Evolutionary conservation across 129 eudicot species (phyloP).

Genomic region (Cynara cardunculus): DNA sequence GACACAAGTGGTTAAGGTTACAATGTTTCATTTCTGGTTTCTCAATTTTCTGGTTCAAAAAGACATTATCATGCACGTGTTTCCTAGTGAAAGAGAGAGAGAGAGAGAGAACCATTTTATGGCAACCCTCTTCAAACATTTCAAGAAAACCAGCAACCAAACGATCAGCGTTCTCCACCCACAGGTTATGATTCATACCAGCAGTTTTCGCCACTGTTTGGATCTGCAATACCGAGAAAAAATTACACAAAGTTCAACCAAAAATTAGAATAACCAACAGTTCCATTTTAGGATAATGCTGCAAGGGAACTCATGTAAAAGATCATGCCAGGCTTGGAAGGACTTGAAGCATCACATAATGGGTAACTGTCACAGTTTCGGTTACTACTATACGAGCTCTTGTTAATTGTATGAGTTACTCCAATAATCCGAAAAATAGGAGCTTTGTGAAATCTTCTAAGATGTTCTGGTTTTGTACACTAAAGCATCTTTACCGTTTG

Average conservation of each 20-base stretch:
- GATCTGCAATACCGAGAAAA: slow-evolving; percentile 42
- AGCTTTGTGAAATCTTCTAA: not conserved
- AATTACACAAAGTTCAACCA: not conserved
- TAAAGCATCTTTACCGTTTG: not conserved
- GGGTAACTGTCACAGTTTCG: not conserved
- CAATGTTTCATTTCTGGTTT: not conserved
- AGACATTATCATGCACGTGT: not conserved
- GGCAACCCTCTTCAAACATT: slow-evolving; percentile 98
- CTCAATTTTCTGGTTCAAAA: not conserved
- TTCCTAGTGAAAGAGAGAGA: not conserved
- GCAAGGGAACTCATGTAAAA: too few species aligned
- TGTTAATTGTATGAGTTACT: not conserved
- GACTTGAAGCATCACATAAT: not conserved
- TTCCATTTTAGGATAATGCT: not conserved
- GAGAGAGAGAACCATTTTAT: slow-evolving; percentile 64
- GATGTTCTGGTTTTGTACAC: too few species aligned
- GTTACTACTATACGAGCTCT: not conserved
- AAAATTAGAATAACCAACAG: not conserved
- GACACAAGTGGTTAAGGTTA: too few species aligned
- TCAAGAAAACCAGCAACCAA: slow-evolving; percentile 98
- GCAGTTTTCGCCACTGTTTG: slow-evolving; percentile 80
- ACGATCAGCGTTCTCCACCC: slow-evolving; percentile 99
- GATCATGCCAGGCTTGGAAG: not conserved
- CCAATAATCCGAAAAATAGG: not conserved
- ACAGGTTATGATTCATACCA: slow-evolving; percentile 57